Evolutionary conservation across 179 eudicot genomes (phyloP).

Genomic region (Dionaea muscipula): DNA sequence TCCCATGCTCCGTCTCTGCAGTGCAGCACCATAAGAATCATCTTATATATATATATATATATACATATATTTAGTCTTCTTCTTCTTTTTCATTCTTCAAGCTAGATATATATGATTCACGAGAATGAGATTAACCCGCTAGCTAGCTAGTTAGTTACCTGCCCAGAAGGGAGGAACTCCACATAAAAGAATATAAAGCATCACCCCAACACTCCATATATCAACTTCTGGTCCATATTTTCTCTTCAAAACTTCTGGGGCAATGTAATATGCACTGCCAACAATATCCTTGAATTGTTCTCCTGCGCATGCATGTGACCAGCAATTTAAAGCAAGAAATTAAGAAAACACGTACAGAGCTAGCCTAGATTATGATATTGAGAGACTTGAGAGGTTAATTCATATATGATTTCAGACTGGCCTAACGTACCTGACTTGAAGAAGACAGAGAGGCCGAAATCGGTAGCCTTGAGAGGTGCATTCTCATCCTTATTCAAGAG

Average conservation of each 20-base stretch:
- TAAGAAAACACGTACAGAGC: background rate
- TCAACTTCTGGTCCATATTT: slow-evolving; percentile 54
- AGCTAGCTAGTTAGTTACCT: slow-evolving; percentile 15
- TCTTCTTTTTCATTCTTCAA: background rate
- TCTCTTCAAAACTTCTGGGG: slow-evolving; percentile 53
- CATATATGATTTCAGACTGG: background rate
- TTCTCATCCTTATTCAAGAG: slow-evolving; percentile 54
- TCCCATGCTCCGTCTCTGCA: slow-evolving; percentile 66
- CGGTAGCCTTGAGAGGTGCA: slow-evolving; percentile 67
- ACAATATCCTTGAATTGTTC: slow-evolving; percentile 46
- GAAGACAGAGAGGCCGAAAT: slow-evolving; percentile 69
- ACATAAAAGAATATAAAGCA: slow-evolving; percentile 40
- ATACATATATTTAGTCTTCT: background rate
- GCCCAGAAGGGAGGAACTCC: slow-evolving; percentile 80
- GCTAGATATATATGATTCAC: background rate
- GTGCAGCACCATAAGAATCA: background rate
- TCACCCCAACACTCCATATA: slow-evolving; percentile 55
- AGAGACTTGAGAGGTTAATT: background rate
- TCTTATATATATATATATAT: background rate
- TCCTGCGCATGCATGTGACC: too few relatives aligned
- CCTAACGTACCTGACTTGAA: slow-evolving; percentile 38
- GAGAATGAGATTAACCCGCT: background rate
- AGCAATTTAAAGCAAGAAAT: background rate
- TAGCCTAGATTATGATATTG: background rate
- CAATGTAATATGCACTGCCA: slow-evolving; percentile 55